A percentile compares a stretch with the other conserved stretches of the same genome.
Conservation (phyloP, 768 basidiomycete genomes). For the Trametes gibbosa region DNA sequence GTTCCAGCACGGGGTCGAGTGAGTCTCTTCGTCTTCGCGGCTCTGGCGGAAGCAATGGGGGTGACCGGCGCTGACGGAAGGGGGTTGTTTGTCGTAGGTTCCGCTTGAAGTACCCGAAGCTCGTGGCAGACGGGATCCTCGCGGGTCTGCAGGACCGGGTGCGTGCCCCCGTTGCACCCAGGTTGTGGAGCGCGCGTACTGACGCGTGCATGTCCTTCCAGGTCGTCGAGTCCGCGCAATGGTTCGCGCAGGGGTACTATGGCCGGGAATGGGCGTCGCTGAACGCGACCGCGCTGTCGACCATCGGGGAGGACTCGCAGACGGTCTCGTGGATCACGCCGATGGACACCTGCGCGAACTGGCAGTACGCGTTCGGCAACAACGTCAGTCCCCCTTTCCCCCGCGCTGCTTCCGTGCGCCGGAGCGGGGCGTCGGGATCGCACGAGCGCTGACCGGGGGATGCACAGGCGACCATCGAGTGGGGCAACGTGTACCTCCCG, state of each 20-base stretch:
- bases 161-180: not conserved
- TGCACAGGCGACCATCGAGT: slow-evolving; percentile 25
- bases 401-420: too few relatives aligned
- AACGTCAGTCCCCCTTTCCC: slow-evolving; percentile 18
- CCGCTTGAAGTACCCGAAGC: slow-evolving; percentile 31
- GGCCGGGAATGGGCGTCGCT: slow-evolving; percentile 31
- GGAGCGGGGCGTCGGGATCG: too few relatives aligned
- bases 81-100: slow-evolving; percentile 19
- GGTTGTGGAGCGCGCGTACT: not conserved
- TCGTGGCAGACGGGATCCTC: slow-evolving; percentile 27
- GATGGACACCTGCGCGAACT: slow-evolving; percentile 38
- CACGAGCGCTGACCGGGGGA: not conserved
- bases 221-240: slow-evolving; percentile 40
- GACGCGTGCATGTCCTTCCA: slow-evolving; percentile 21
- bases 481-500: slow-evolving; percentile 35
- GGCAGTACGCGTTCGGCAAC: slow-evolving; percentile 32
- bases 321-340: slow-evolving; percentile 43
- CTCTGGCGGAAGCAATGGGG: not conserved
- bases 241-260: slow-evolving; percentile 40
- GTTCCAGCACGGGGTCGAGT: slow-evolving; percentile 41
- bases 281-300: slow-evolving; percentile 29
- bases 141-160: slow-evolving; percentile 35
- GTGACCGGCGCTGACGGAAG: not conserved
- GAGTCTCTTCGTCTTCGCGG: not conserved
- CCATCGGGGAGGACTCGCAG: slow-evolving; percentile 33